Conservation (phyloP, 768 basidiomycete species). For the Pleurotus tuber-regium region DNA sequence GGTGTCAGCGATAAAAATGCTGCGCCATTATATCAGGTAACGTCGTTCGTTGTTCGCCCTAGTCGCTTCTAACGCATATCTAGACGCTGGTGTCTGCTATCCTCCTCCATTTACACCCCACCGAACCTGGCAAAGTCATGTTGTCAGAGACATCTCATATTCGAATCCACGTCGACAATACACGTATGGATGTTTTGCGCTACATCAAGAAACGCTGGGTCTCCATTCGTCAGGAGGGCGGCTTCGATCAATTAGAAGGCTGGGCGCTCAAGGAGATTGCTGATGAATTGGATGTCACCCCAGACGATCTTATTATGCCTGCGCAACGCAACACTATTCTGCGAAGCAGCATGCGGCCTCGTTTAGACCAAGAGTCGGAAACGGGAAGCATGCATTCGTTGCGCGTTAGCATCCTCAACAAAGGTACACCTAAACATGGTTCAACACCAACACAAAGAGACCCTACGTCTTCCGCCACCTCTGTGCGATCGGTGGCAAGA, state of each 20-base stretch:
- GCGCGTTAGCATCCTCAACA: constrained; percentile 40
- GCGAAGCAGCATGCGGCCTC: constrained; percentile 16
- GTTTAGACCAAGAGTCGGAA: constrained; percentile 40
- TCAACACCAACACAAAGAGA: constrained; percentile 13
- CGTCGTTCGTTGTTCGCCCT: constrained; percentile 7
- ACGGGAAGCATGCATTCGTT: constrained; percentile 38
- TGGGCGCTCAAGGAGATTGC: constrained; percentile 91
- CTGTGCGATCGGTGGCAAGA: constrained; percentile 45
- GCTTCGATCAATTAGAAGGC: constrained; percentile 78
- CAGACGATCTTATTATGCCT: constrained; percentile 67
- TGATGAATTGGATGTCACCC: constrained; percentile 74
- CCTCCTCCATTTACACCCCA: constrained; percentile 63
- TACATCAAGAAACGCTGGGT: constrained; percentile 84
- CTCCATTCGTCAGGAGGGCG: constrained; percentile 68
- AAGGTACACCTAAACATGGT: constrained; percentile 20
- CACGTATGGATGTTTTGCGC: constrained; percentile 59
- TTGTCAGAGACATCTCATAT: constrained; percentile 69
- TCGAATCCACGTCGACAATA: constrained; percentile 70
- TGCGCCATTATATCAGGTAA: constrained; percentile 73
- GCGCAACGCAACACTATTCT: constrained; percentile 23
- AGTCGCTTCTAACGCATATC: not conserved
- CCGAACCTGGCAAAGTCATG: constrained; percentile 56
- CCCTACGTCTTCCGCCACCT: constrained; percentile 27
- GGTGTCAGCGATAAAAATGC: constrained; percentile 67
- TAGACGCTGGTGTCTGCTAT: constrained; percentile 74